These are phyloP conservation scores for Mycena indigotica DNA, from an alignment of 768 basidiomycete genomes.

Conservation along the genomic window DNA sequence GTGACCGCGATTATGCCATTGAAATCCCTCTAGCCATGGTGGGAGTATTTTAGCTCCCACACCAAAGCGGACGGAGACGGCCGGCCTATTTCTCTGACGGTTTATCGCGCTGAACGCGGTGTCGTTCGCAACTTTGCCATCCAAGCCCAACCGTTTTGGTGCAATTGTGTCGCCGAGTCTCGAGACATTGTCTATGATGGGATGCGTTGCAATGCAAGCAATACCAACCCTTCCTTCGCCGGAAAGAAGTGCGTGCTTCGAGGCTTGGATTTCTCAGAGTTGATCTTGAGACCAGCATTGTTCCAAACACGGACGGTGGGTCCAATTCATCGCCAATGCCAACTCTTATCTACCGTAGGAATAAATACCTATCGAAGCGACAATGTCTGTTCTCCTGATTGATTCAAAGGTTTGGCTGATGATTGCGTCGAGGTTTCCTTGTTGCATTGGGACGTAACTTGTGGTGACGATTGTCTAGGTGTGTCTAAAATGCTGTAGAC, in stretches of 20 bases:
- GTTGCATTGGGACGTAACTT: constrained; percentile 63
- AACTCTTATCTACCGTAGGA: constrained; percentile 31
- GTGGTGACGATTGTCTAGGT: constrained; percentile 65
- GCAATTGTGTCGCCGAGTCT: constrained; percentile 57
- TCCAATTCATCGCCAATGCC: not conserved
- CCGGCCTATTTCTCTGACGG: constrained; percentile 56
- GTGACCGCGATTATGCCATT: not conserved
- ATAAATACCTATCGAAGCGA: constrained; percentile 60
- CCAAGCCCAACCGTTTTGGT: constrained; percentile 61
- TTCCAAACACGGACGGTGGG: constrained; percentile 63
- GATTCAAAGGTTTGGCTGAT: constrained; percentile 65
- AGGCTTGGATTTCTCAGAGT: not conserved
- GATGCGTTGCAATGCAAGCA: constrained; percentile 60
- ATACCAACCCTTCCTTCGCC: constrained; percentile 50
- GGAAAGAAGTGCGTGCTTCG: constrained; percentile 47
- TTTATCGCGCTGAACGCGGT: constrained; percentile 47
- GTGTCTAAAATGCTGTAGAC: too few relatives aligned
- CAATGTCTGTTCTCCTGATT: constrained; percentile 49
- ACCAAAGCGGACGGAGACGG: constrained; percentile 57
- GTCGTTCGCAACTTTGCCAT: constrained; percentile 52
- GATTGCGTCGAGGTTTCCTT: constrained; percentile 59
- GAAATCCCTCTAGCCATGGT: constrained; percentile 45
- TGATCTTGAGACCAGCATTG: constrained; percentile 38
- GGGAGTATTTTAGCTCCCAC: constrained; percentile 52
- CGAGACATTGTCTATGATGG: constrained; percentile 53